phyloP scores from a whole-genome alignment of 495 filamentous ascomycete species.

The Aspergillus leporis region DNA sequence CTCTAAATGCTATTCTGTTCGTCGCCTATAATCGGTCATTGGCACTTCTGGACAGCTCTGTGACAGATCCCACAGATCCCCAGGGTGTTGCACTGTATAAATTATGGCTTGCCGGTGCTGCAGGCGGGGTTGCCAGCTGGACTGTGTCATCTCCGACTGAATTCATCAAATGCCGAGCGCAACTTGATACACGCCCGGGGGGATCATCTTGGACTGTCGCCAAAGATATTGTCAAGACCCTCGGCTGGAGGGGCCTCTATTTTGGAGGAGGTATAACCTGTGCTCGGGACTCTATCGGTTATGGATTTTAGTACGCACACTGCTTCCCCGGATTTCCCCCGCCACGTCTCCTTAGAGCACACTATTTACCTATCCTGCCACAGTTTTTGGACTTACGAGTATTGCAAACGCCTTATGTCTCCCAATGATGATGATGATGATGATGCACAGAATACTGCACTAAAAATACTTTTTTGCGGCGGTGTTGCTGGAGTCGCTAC shows the following conservation, averaged over 20 bases:
- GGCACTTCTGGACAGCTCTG: constrained; percentile 49
- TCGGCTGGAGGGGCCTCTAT: constrained; percentile 73
- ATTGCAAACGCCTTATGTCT: constrained; percentile 57
- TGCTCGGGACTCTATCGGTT: constrained; percentile 79
- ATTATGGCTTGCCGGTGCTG: constrained; percentile 73
- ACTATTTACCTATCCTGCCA: constrained; percentile 11
- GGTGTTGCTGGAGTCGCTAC: constrained; percentile 82
- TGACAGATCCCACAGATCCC: constrained; percentile 42
- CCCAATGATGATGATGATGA: constrained; percentile 40
- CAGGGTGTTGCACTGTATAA: constrained; percentile 39
- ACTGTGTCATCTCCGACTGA: constrained; percentile 81
- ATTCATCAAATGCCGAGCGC: constrained; percentile 81
- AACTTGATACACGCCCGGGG: constrained; percentile 49
- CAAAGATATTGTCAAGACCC: constrained; percentile 55
- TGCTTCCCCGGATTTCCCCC: constrained; percentile 16
- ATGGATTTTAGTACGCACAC: constrained; percentile 77
- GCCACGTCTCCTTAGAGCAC: constrained; percentile 10
- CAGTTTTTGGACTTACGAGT: constrained; percentile 85
- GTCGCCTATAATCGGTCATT: constrained; percentile 79
- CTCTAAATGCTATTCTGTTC: constrained; percentile 85
- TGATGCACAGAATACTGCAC: constrained; percentile 43
- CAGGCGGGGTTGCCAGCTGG: constrained; percentile 79
- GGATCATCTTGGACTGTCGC: constrained; percentile 62
- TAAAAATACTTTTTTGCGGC: constrained; percentile 75
- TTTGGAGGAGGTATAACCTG: constrained; percentile 76